Percentiles rank a stretch among this genome's conserved stretches.
These are phyloP conservation scores for Teunomyces pallodes DNA, from an alignment of 805 yeast genomes.

Conservation along the genomic window DNA sequence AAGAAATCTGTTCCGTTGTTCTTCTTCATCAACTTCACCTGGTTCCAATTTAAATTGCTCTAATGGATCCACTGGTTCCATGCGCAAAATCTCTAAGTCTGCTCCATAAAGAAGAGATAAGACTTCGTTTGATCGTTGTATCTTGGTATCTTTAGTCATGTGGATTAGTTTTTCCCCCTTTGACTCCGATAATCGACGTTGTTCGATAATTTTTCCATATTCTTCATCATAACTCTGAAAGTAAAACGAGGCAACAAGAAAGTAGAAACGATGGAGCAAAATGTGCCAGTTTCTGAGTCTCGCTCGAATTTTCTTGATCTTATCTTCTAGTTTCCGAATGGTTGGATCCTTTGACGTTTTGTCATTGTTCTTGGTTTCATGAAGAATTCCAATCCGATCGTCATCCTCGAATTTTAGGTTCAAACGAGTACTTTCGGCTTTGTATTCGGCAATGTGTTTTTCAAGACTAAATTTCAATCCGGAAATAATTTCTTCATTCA, in stretches of 20 bases:
- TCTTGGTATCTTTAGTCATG: constrained; percentile 7
- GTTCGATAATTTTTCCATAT: constrained; percentile 23
- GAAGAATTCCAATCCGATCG: constrained; percentile 18
- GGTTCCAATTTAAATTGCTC: constrained; percentile 5
- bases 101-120: constrained; percentile 21
- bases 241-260: constrained; percentile 72
- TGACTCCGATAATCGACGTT: constrained; percentile 8
- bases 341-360: constrained; percentile 8
- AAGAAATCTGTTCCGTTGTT: constrained; percentile 16
- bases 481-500: constrained; percentile 23
- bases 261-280: constrained; percentile 70
- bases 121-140: constrained; percentile 16
- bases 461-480: constrained; percentile 19
- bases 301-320: constrained; percentile 18
- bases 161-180: background rate
- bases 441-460: constrained; percentile 12
- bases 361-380: background rate
- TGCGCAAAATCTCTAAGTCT: constrained; percentile 8
- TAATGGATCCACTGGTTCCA: constrained; percentile 5
- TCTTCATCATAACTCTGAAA: constrained; percentile 49
- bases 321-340: constrained; percentile 19
- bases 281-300: constrained; percentile 53
- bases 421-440: constrained; percentile 19
- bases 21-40: background rate
- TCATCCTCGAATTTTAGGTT: constrained; percentile 14